Evolutionary conservation across 1,284 basidiomycete species (phyloP).

Genomic region (Sanghuangporus sanghuang): DNA sequence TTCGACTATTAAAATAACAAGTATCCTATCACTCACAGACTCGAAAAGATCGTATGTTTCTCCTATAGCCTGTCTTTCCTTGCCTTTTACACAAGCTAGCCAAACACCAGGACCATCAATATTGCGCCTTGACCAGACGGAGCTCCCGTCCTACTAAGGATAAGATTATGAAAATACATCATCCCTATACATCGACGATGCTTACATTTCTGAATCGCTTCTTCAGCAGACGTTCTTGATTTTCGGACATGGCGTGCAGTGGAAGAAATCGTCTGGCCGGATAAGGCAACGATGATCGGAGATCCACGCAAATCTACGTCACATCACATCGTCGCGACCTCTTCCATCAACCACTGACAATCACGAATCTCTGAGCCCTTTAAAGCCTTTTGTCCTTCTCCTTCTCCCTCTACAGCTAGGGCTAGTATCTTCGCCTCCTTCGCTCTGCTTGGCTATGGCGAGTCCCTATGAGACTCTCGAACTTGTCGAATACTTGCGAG

Average conservation of each 20-base stretch:
- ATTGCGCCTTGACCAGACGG: constrained; percentile 20
- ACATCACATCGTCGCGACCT: too few relatives aligned
- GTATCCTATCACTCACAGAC: constrained; percentile 41
- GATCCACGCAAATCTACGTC: too few relatives aligned
- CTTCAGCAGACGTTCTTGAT: background rate
- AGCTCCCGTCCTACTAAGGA: constrained; percentile 15
- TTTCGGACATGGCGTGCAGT: background rate
- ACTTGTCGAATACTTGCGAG: too few relatives aligned
- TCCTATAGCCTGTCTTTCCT: constrained; percentile 68
- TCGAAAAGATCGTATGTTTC: constrained; percentile 77
- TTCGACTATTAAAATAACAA: background rate
- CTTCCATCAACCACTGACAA: too few relatives aligned
- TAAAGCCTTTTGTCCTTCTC: too few relatives aligned
- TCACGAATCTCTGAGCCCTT: too few relatives aligned
- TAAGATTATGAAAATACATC: background rate
- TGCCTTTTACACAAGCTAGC: constrained; percentile 78
- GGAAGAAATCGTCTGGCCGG: too few relatives aligned
- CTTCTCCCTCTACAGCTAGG: too few relatives aligned
- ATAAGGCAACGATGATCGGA: too few relatives aligned
- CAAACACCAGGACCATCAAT: constrained; percentile 78
- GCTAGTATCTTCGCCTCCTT: too few relatives aligned
- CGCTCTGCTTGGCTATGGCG: too few relatives aligned
- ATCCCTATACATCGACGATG: background rate
- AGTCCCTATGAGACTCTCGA: too few relatives aligned
- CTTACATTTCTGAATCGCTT: constrained; percentile 16